A percentile compares a stretch with the other conserved stretches of the same genome.
phyloP scores from a whole-genome alignment of 2,329 filamentous ascomycete species.

The Colletotrichum sp. region DNA sequence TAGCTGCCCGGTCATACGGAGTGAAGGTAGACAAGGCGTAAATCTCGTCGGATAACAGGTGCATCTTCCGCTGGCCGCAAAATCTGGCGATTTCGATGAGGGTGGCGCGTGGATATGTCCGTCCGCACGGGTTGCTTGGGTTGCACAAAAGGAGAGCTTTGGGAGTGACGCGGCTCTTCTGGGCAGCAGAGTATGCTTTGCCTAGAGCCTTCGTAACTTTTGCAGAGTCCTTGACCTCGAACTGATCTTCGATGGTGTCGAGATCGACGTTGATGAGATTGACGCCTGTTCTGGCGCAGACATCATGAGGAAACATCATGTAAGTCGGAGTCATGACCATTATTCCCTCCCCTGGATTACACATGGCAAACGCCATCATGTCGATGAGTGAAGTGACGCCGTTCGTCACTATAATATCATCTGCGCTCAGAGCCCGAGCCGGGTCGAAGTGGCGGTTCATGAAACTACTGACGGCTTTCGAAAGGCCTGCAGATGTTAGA shows the following conservation, averaged over 20 bases:
- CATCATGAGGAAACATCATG: not conserved
- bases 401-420: not conserved
- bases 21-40: not conserved
- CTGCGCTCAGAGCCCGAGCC: not conserved
- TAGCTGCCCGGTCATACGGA: not conserved
- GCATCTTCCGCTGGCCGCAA: not conserved
- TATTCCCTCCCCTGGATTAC: not conserved
- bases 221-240: not conserved
- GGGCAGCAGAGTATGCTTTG: not conserved
- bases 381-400: slow-evolving; percentile 1
- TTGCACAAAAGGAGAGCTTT: slow-evolving; percentile 5
- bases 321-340: not conserved
- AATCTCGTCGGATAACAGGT: not conserved
- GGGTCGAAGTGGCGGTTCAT: not conserved
- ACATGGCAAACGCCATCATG: not conserved
- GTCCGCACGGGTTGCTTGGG: not conserved
- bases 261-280: not conserved
- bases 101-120: not conserved
- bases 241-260: not conserved
- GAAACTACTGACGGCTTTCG: not conserved
- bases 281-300: not conserved
- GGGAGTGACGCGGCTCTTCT: not conserved
- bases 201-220: not conserved
- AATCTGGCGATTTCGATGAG: not conserved
- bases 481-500: not conserved